Percentiles rank a stretch among this genome's conserved stretches.
phyloP scores from a whole-genome alignment of 495 filamentous ascomycete genomes.

The Pseudotulostoma volvatum region DNA sequence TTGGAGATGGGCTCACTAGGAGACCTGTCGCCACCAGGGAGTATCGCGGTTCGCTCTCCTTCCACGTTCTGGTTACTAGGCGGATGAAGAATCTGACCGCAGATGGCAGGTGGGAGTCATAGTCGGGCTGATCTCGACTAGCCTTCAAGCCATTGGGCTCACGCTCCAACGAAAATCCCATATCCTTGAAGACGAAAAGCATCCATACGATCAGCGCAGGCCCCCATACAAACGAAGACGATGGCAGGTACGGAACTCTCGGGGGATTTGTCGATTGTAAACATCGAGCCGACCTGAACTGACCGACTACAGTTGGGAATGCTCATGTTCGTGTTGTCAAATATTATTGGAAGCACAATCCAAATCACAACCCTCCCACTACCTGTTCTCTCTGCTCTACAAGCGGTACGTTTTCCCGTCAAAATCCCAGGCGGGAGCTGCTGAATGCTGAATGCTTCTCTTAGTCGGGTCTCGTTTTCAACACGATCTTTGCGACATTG shows the following conservation, averaged over 20 bases:
- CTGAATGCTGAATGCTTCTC: constrained; percentile 5
- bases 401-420: constrained; percentile 42
- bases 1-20: constrained; percentile 53
- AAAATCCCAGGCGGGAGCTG: neutral
- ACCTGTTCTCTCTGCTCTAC: constrained; percentile 85
- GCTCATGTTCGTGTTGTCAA: constrained; percentile 89
- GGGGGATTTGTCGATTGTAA: neutral
- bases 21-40: constrained; percentile 71
- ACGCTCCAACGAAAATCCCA: constrained; percentile 99
- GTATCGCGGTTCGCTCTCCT: constrained; percentile 53
- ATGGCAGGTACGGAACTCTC: constrained; percentile 54
- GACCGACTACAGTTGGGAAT: constrained; percentile 50
- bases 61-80: neutral
- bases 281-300: constrained; percentile 5
- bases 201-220: constrained; percentile 56
- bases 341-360: constrained; percentile 85
- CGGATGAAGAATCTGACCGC: constrained; percentile 6
- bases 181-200: constrained; percentile 90
- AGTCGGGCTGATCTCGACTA: constrained; percentile 83
- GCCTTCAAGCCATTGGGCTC: constrained; percentile 83
- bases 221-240: constrained; percentile 80
- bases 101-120: constrained; percentile 62
- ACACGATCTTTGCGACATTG: constrained; percentile 88
- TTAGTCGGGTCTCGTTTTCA: constrained; percentile 85
- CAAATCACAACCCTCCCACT: constrained; percentile 94